Base-by-base conservation (phyloP, 306 rosid genomes). In the Delonix regia region DNA sequence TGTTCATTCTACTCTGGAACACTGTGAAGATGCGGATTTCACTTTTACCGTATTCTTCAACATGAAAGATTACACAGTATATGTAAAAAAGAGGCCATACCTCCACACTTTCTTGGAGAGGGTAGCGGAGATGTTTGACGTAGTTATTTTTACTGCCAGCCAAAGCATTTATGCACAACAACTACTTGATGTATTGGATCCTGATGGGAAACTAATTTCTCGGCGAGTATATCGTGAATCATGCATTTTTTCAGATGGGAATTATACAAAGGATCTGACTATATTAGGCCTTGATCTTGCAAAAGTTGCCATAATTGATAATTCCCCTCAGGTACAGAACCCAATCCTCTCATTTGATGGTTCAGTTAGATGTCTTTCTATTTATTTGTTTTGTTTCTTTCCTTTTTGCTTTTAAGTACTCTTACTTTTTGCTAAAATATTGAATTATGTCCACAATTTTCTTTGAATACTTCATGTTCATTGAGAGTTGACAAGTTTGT, bases 111-210 rank as follows among this genome's bases (percentile, higher is more conserved):
- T 95, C 91, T 83, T 95, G 85, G 99, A 90, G 83, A 89, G 90
- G 84, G 98, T 93, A 74, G 92, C 97, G 52, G 99, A 91, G 88
- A 88, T 91, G 92, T 95, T 95, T 83, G 98, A 95, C 83, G 92
- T 95, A 71, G 82, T 93, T 76, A 86, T 95, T 78, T 95, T 95
- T 78, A 95, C 99, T 51, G 99, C 99, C 83, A 95, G 99, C 88
- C 98, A 95, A 87, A 93, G 99, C 81, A 86, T 95, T 67, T 95
- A 95, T 76, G 99, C 99, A 30, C 88, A 86, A 66, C 97, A 93
- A 67, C 91, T 95, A 63, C 99, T 95, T 85, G 97, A 93, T 81
- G 83, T 88, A 77, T 79, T 95, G 89, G 99, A 95, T 78, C 98
- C 98, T 60, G 94, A 88, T 48, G 90, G 83, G 74, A 88, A 84